Conservation (phyloP, 805 yeast species). For the Ogataea haglerorum region DNA sequence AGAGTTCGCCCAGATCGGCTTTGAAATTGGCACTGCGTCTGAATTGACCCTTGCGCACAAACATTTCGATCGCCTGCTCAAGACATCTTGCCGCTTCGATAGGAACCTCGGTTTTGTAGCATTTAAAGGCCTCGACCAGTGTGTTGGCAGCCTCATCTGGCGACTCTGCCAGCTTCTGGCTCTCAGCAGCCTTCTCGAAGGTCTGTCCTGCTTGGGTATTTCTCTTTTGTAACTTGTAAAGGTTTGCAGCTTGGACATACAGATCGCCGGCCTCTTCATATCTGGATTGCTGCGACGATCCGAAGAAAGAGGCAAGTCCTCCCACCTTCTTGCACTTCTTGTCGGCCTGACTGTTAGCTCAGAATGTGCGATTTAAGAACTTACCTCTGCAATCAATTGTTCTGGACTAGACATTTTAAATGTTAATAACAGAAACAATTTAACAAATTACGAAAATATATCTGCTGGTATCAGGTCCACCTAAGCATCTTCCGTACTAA, state of each 20-base stretch:
- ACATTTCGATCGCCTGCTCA: constrained; percentile 73
- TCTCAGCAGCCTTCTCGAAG: constrained; percentile 81
- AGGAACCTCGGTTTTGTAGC: constrained; percentile 72
- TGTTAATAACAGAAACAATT: neutral
- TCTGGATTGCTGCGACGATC: constrained; percentile 58
- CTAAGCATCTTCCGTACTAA: neutral
- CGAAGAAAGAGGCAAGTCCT: constrained; percentile 65
- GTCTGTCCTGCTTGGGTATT: constrained; percentile 73
- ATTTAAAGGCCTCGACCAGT: constrained; percentile 85
- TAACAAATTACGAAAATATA: neutral
- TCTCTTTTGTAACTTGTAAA: constrained; percentile 73
- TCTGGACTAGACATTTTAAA: constrained; percentile 35
- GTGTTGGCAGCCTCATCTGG: constrained; percentile 92
- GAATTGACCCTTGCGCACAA: constrained; percentile 89
- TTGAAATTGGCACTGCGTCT: constrained; percentile 94
- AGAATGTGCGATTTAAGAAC: constrained; percentile 12
- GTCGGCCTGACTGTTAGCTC: constrained; percentile 48
- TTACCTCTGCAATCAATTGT: constrained; percentile 31
- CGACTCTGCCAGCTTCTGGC: constrained; percentile 68
- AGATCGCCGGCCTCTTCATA: constrained; percentile 91
- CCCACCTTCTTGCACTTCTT: constrained; percentile 65
- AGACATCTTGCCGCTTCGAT: constrained; percentile 74
- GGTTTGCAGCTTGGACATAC: constrained; percentile 90
- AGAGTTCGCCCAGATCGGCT: constrained; percentile 83
- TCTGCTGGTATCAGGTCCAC: too few species aligned